These are phyloP conservation scores for Ascochyta lentis DNA, from an alignment of 2,329 filamentous ascomycete genomes.

Conservation along the genomic window DNA sequence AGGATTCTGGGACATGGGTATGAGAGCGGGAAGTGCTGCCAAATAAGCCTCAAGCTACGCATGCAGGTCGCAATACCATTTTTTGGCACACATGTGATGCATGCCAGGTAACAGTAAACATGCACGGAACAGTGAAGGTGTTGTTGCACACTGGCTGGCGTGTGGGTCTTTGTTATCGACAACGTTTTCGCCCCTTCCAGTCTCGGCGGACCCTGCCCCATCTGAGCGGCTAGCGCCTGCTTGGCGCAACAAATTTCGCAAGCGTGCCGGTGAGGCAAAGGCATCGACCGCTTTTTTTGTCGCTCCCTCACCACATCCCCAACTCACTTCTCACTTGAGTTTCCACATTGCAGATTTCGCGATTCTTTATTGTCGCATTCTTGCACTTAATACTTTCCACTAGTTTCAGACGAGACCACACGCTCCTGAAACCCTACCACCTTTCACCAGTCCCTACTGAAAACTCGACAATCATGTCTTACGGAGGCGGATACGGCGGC, in stretches of 20 bases:
- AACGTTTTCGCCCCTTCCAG: constrained; percentile 19
- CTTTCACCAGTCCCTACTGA: constrained; percentile 43
- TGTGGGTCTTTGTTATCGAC: constrained; percentile 21
- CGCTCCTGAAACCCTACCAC: constrained; percentile 36
- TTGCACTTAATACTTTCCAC: constrained; percentile 24
- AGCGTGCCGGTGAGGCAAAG: constrained; percentile 34
- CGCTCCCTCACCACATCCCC: constrained; percentile 27
- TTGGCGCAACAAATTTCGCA: constrained; percentile 30
- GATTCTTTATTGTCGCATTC: constrained; percentile 36
- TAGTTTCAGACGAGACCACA: constrained; percentile 21
- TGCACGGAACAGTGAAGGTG: not conserved
- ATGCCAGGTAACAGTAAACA: not conserved
- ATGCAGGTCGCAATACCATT: not conserved
- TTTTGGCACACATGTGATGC: not conserved
- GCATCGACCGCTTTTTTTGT: constrained; percentile 30
- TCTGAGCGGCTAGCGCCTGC: constrained; percentile 23
- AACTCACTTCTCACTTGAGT: constrained; percentile 26
- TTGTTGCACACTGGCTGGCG: not conserved
- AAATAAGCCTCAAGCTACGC: not conserved
- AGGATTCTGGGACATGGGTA: constrained; percentile 76
- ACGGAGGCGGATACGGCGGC: constrained; percentile 61
- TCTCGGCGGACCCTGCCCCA: constrained; percentile 18
- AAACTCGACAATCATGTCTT: constrained; percentile 67
- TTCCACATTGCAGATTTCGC: constrained; percentile 29
- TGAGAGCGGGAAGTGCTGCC: constrained; percentile 28